Percentiles rank a stretch among this genome's conserved stretches.
Conservation (phyloP, 2,329 filamentous ascomycete genomes). For the Byssothecium circinans region DNA sequence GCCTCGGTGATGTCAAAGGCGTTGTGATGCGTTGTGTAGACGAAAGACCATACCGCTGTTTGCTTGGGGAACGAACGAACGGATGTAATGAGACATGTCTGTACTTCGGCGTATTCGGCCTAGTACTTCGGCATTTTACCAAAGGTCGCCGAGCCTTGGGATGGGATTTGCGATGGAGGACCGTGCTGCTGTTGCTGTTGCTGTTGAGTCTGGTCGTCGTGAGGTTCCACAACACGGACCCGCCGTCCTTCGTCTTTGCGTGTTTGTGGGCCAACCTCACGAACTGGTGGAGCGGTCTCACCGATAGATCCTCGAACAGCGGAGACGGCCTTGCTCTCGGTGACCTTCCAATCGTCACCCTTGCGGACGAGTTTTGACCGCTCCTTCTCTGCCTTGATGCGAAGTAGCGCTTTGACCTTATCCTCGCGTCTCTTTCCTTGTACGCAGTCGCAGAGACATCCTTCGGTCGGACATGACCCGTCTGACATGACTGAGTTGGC, state of each 20-base stretch:
- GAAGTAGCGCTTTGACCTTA: conserved; percentile 32
- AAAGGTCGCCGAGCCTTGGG: conserved; percentile 9
- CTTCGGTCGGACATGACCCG: conserved; percentile 60
- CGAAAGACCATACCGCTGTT: not conserved
- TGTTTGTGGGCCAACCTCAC: conserved; percentile 12
- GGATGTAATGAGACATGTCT: not conserved
- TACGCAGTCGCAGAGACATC: conserved; percentile 63
- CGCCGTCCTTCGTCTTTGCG: conserved; percentile 31
- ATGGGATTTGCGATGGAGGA: conserved; percentile 9
- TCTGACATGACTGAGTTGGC: conserved; percentile 48
- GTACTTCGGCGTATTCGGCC: not conserved
- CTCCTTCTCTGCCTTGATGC: conserved; percentile 39
- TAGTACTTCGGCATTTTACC: conserved; percentile 1
- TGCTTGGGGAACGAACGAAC: not conserved
- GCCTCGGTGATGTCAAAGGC: conserved; percentile 9
- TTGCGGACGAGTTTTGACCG: conserved; percentile 38
- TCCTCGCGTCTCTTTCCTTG: conserved; percentile 48
- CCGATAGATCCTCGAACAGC: conserved; percentile 40
- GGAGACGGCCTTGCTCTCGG: conserved; percentile 48
- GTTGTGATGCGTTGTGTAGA: not conserved
- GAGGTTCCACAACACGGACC: conserved; percentile 34
- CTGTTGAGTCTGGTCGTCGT: conserved; percentile 8
- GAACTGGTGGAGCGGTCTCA: conserved; percentile 17
- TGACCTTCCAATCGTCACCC: conserved; percentile 47
- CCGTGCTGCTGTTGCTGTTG: not conserved